Evolutionary conservation across 768 basidiomycete species (phyloP), one percentile per base, ranked within the genome.

Genomic region (Naganishia antarctica): DNA sequence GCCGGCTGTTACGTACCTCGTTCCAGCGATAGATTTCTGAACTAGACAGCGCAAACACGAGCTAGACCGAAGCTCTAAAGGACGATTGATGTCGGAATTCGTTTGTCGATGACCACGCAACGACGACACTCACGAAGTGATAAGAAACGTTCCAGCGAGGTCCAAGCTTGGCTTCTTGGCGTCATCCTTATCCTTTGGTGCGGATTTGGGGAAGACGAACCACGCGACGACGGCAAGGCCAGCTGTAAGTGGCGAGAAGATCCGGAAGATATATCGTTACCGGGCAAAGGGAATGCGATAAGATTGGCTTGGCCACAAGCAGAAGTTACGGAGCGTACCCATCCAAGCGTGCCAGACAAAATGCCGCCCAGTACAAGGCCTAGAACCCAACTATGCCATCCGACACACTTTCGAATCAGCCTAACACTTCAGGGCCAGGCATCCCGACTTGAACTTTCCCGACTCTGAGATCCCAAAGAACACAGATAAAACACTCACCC

Each of bases 401-500:
- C 7, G 16, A 40, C 8, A 7, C 8, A 40, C 37, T 7, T 40
- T 40, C 7, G 7, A 7, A 40, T n/a, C 8, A 40, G 37, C 37
- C 37, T 8, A 40, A 40, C 37, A 40, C 37, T 8, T 7, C 7
- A 7, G 7, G 37, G 37, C 37, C 16, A 40, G 16, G 7, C 37
- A n/a, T n/a, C n/a, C n/a, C n/a, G n/a, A n/a, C n/a, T n/a, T n/a
- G n/a, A n/a, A n/a, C n/a, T n/a, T n/a, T n/a, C n/a, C n/a, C n/a
- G n/a, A n/a, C n/a, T n/a, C n/a, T n/a, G n/a, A n/a, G n/a, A n/a
- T n/a, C n/a, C n/a, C n/a, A n/a, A n/a, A n/a, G n/a, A n/a, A n/a
- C n/a, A n/a, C n/a, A n/a, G n/a, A n/a, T 16, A 40, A 16, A 40
- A 40, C 25, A 49, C 48, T 49, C 48, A 49, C 48, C 48, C 48